A percentile compares a stretch with the other conserved stretches of the same genome.
These are phyloP conservation scores for Fusarium sp. DNA, from an alignment of 2,329 filamentous ascomycete species.

Conservation along the genomic window DNA sequence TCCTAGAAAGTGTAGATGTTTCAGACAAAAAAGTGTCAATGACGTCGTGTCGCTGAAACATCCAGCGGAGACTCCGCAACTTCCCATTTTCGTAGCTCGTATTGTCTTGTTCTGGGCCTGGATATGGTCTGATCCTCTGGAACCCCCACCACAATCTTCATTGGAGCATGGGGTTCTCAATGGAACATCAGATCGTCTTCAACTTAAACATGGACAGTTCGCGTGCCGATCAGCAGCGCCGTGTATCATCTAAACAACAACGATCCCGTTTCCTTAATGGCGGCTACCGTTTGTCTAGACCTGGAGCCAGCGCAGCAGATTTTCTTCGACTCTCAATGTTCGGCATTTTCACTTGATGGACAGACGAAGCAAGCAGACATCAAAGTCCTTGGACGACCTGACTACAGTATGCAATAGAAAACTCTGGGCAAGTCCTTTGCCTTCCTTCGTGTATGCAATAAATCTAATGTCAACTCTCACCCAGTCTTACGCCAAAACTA, in stretches of 20 bases:
- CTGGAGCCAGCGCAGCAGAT: background rate
- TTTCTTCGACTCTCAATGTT: background rate
- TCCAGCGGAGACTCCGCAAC: background rate
- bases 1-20: background rate
- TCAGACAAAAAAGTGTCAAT: background rate
- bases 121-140: background rate
- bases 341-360: background rate
- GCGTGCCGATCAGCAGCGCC: too few relatives aligned
- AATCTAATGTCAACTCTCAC: background rate
- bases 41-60: background rate
- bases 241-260: background rate
- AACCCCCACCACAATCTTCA: background rate
- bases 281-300: background rate
- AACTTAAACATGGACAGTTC: background rate
- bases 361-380: background rate
- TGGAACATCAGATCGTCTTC: background rate
- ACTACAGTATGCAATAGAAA: background rate
- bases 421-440: background rate
- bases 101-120: background rate
- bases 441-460: background rate
- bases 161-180: background rate
- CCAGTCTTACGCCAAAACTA: background rate
- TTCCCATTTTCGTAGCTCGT: conserved; percentile 12
- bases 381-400: background rate
- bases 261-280: background rate